Percentiles rank a stretch among this genome's conserved stretches.
These are phyloP conservation scores for Pisolithus marmoratus DNA, from an alignment of 768 basidiomycete genomes.

Conservation along the genomic window DNA sequence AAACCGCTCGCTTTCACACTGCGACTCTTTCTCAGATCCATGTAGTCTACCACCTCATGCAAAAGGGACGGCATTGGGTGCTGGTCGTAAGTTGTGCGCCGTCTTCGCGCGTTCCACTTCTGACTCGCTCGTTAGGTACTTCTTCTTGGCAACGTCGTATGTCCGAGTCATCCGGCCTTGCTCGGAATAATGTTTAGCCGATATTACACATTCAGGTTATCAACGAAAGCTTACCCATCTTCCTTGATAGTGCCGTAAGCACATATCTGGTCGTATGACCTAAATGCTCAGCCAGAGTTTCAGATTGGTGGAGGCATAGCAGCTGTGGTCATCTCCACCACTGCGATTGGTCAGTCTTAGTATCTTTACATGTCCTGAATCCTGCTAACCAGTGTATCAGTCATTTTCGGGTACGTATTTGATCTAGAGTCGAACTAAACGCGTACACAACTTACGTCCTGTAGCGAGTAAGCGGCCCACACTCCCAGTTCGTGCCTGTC, in stretches of 20 bases:
- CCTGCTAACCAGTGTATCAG: conserved; percentile 28
- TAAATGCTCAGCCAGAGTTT: not conserved
- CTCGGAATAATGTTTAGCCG: not conserved
- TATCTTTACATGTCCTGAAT: not conserved
- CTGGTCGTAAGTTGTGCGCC: conserved; percentile 57
- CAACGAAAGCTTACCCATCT: conserved; percentile 81
- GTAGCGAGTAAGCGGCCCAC: conserved; percentile 32
- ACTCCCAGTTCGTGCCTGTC: not conserved
- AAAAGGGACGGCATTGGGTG: conserved; percentile 84
- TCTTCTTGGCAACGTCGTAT: conserved; percentile 80
- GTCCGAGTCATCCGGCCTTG: conserved; percentile 21
- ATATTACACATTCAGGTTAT: conserved; percentile 46
- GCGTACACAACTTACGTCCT: not conserved
- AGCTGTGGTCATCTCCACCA: conserved; percentile 74
- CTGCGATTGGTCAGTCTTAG: conserved; percentile 38
- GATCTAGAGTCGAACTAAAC: not conserved
- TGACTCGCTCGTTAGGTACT: conserved; percentile 50
- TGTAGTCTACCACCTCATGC: conserved; percentile 49
- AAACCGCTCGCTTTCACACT: not conserved
- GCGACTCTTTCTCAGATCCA: not conserved
- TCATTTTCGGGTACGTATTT: conserved; percentile 70
- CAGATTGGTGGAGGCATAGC: conserved; percentile 66
- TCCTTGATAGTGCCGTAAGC: conserved; percentile 63
- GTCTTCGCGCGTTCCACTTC: not conserved
- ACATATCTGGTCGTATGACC: not conserved